These are phyloP conservation scores for Rutstroemia sp. DNA, from an alignment of 2,329 filamentous ascomycete species.

Conservation along the genomic window DNA sequence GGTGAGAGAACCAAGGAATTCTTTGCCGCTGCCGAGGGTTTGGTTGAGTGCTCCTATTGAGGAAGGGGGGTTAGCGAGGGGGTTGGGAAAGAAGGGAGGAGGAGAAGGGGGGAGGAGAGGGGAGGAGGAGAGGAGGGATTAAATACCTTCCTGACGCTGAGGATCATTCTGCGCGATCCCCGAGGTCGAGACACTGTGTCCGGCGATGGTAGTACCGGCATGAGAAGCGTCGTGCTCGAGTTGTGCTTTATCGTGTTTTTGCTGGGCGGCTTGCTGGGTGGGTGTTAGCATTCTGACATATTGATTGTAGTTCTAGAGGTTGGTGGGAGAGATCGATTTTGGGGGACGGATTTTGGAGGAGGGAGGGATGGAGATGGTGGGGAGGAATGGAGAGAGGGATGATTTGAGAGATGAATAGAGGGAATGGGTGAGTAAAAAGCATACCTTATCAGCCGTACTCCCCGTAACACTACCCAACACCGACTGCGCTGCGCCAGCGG, in stretches of 20 bases:
- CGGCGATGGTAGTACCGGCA: constrained; percentile 65
- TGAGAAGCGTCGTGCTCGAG: constrained; percentile 69
- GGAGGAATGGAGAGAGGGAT: constrained; percentile 1
- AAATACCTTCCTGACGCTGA: constrained; percentile 56
- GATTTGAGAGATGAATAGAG: not conserved
- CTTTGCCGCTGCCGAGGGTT: constrained; percentile 80
- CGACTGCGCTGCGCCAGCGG: constrained; percentile 65
- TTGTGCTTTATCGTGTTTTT: constrained; percentile 57
- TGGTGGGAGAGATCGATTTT: no score
- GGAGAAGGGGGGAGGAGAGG: no score
- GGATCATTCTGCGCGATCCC: constrained; percentile 68
- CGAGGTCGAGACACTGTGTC: constrained; percentile 59
- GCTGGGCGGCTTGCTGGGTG: constrained; percentile 23
- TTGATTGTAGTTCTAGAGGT: no score
- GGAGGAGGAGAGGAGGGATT: no score
- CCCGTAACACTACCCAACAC: constrained; percentile 68
- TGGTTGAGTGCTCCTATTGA: constrained; percentile 62
- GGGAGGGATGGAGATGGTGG: not conserved
- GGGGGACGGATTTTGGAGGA: no score
- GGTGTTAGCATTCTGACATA: not conserved
- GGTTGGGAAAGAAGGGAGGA: no score
- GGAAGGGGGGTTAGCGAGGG: no score
- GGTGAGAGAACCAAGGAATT: constrained; percentile 66
- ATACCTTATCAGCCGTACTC: constrained; percentile 53
- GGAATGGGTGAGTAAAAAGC: constrained; percentile 8